A percentile compares a stretch with the other conserved stretches of the same genome.
These are phyloP conservation scores for Hortiboletus campestris DNA, from an alignment of 768 basidiomycete species.

Conservation along the genomic window DNA sequence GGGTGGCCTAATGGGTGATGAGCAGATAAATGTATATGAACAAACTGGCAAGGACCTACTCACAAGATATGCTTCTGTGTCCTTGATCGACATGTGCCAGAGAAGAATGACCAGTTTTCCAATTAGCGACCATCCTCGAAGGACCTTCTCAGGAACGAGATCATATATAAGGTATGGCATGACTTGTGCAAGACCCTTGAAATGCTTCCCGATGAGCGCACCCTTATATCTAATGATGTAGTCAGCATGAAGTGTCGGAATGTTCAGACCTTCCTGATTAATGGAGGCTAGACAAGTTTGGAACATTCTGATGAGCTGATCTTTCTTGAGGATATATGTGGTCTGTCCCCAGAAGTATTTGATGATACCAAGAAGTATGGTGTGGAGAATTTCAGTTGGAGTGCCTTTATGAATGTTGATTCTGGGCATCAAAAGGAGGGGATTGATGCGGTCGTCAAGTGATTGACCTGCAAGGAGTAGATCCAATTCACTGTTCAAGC, in stretches of 20 bases:
- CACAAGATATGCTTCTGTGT: slow-evolving; percentile 37
- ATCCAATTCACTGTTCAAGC: slow-evolving; percentile 3
- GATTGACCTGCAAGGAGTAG: neutral
- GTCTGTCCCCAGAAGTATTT: slow-evolving; percentile 35
- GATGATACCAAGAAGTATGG: slow-evolving; percentile 31
- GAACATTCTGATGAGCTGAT: slow-evolving; percentile 17
- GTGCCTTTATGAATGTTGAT: slow-evolving; percentile 32
- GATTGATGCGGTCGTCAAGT: slow-evolving; percentile 7
- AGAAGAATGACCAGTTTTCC: slow-evolving; percentile 37
- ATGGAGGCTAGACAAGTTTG: slow-evolving; percentile 26
- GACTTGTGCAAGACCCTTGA: slow-evolving; percentile 30
- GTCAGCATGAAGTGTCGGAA: slow-evolving; percentile 24
- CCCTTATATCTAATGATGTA: slow-evolving; percentile 35
- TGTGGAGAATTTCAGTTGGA: slow-evolving; percentile 34
- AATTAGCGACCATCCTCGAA: slow-evolving; percentile 31
- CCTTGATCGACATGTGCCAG: slow-evolving; percentile 42
- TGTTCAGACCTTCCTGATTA: slow-evolving; percentile 21
- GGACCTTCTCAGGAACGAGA: slow-evolving; percentile 22
- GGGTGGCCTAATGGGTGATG: too few species aligned
- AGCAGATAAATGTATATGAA: too few species aligned
- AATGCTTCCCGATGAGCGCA: slow-evolving; percentile 32
- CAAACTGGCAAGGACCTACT: neutral
- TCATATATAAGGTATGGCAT: slow-evolving; percentile 32
- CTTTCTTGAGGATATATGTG: slow-evolving; percentile 19
- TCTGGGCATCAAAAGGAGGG: slow-evolving; percentile 15